Percentiles rank a stretch among this genome's conserved stretches.
phyloP scores from a whole-genome alignment of 208 protist species.

The Leptomonas pyrrhocoris region DNA sequence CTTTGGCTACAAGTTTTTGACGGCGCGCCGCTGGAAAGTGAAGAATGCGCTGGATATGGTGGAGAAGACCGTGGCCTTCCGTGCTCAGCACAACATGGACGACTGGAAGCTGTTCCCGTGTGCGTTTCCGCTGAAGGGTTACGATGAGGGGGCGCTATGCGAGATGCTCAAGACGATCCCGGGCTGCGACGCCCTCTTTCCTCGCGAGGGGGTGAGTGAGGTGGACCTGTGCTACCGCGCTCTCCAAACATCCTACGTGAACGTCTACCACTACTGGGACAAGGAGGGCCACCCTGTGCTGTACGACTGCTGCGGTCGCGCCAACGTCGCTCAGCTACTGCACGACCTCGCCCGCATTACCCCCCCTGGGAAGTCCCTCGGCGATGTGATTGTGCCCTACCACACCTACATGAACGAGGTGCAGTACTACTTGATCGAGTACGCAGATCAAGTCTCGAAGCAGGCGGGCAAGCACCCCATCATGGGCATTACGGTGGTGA shows the following conservation, averaged over 20 bases:
- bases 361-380: conserved; percentile 34
- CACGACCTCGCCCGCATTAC: conserved; percentile 35
- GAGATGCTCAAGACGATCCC: conserved; percentile 30
- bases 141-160: conserved; percentile 46
- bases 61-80: conserved; percentile 48
- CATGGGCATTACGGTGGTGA: conserved; percentile 67
- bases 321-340: conserved; percentile 45
- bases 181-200: conserved; percentile 17
- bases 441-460: conserved; percentile 40
- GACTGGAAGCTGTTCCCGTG: conserved; percentile 56
- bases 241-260: conserved; percentile 52
- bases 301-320: conserved; percentile 62
- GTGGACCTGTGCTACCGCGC: conserved; percentile 52
- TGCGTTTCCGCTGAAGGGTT: conserved; percentile 59
- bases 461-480: conserved; percentile 40
- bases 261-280: conserved; percentile 76
- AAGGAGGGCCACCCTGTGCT: conserved; percentile 79
- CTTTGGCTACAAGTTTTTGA: conserved; percentile 72
- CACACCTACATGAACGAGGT: conserved; percentile 85
- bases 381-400: conserved; percentile 59
- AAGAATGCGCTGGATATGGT: conserved; percentile 60
- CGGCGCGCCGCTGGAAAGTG: conserved; percentile 63
- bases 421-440: conserved; percentile 63
- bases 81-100: conserved; percentile 53
- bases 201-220: conserved; percentile 24